Conservation (phyloP, 2,329 filamentous ascomycete genomes). For the Microsporum canis region DNA sequence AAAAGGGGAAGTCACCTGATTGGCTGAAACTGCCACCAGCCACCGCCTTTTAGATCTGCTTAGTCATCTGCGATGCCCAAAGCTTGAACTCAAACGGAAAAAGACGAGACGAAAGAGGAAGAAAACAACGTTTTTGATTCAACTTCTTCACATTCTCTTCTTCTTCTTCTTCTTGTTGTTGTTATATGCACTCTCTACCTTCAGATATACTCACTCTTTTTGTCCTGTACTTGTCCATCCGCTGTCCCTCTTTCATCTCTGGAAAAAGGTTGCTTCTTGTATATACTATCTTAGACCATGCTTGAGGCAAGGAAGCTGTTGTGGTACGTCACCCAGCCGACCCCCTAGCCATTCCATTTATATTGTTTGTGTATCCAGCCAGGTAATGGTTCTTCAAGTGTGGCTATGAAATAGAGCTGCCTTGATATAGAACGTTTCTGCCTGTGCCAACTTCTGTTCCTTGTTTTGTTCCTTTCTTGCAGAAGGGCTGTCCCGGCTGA, state of each 20-base stretch:
- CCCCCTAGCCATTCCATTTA: neutral
- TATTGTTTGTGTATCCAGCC: neutral
- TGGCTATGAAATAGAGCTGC: neutral
- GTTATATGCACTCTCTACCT: neutral
- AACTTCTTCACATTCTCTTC: neutral
- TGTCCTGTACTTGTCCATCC: neutral
- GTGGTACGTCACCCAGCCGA: constrained; percentile 6
- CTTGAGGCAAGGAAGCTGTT: constrained; percentile 2
- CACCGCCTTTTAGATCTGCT: neutral
- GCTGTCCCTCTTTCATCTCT: neutral
- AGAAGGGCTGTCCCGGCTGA: neutral
- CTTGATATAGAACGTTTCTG: neutral
- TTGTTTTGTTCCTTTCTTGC: neutral
- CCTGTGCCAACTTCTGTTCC: neutral
- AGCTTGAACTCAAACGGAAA: neutral
- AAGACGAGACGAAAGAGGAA: neutral
- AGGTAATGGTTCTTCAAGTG: neutral
- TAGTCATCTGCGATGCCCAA: neutral
- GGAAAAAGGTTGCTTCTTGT: neutral
- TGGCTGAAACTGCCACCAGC: neutral
- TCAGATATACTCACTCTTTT: neutral
- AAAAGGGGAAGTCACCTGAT: neutral
- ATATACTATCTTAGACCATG: neutral
- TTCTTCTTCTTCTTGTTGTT: neutral
- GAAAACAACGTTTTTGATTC: neutral